phyloP scores from a whole-genome alignment of 2,329 filamentous ascomycete species.

The Helotiales sp. region DNA sequence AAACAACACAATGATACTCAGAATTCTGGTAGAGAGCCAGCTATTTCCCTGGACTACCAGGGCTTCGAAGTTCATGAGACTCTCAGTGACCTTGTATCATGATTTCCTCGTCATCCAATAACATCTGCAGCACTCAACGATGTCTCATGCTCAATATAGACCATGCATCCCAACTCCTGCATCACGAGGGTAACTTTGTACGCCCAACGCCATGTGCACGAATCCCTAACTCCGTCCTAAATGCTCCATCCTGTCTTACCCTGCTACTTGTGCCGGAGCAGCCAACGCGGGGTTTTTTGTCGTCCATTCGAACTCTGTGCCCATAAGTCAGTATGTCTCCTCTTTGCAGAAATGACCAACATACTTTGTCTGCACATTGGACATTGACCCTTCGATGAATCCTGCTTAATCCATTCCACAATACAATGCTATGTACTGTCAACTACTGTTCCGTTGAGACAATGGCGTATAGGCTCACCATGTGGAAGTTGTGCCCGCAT shows the following conservation, averaged over 20 bases:
- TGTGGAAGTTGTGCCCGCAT: constrained; percentile 97
- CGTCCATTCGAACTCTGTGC: constrained; percentile 54
- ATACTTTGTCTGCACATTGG: constrained; percentile 96
- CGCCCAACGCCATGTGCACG: not conserved
- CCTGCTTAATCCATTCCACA: constrained; percentile 92
- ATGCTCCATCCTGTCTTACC: not conserved
- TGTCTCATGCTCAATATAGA: not conserved
- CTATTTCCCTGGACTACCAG: too few species aligned
- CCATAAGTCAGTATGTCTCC: not conserved
- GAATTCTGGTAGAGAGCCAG: too few species aligned
- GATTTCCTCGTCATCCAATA: too few species aligned
- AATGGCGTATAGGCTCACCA: constrained; percentile 57
- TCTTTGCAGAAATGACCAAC: constrained; percentile 24
- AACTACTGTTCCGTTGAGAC: not conserved
- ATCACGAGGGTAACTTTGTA: not conserved
- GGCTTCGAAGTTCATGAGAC: too few species aligned
- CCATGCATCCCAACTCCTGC: not conserved
- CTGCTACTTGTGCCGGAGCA: not conserved
- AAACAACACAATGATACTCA: too few species aligned
- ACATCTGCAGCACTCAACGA: not conserved
- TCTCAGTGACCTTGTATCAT: too few species aligned
- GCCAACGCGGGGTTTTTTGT: constrained; percentile 10
- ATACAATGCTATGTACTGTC: constrained; percentile 75
- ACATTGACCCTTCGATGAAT: constrained; percentile 88
- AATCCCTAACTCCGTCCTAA: not conserved